Percentiles rank a stretch among this genome's conserved stretches.
Conservation (phyloP, 164 flowering plant species). For the Echeveria elegans region DNA sequence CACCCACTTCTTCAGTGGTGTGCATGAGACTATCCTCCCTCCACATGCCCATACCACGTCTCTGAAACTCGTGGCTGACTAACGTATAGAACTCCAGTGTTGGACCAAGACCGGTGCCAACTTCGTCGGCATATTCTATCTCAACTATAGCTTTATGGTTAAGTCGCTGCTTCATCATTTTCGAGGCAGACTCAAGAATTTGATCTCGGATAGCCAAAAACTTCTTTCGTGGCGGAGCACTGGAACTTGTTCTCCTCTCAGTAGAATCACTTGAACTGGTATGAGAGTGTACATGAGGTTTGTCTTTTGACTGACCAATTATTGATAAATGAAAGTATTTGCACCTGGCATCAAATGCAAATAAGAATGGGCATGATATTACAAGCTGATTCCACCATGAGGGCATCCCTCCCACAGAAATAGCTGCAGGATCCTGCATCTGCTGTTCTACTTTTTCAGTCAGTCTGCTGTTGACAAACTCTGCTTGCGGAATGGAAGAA, state of each 20-base stretch:
- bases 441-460: conserved; percentile 89
- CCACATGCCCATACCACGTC: conserved; percentile 76
- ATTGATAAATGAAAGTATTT: conserved; percentile 61
- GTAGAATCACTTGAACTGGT: conserved; percentile 19
- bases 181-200: conserved; percentile 63
- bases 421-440: conserved; percentile 60
- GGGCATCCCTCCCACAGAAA: conserved; percentile 60
- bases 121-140: conserved; percentile 76
- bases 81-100: conserved; percentile 93
- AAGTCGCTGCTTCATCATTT: conserved; percentile 60
- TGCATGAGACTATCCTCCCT: conserved; percentile 38
- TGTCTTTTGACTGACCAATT: conserved; percentile 31
- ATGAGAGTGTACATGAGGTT: conserved; percentile 18
- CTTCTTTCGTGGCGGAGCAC: conserved; percentile 50
- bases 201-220: conserved; percentile 42
- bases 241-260: conserved; percentile 32
- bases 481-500: conserved; percentile 38
- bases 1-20: conserved; percentile 16
- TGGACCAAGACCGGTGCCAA: conserved; percentile 97
- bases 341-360: conserved; percentile 67
- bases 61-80: conserved; percentile 86
- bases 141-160: conserved; percentile 41
- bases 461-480: conserved; percentile 65
- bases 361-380: conserved; percentile 64
- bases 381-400: conserved; percentile 76